Conservation (phyloP, 805 yeast species). For the Wickerhamomyces canadensis region DNA sequence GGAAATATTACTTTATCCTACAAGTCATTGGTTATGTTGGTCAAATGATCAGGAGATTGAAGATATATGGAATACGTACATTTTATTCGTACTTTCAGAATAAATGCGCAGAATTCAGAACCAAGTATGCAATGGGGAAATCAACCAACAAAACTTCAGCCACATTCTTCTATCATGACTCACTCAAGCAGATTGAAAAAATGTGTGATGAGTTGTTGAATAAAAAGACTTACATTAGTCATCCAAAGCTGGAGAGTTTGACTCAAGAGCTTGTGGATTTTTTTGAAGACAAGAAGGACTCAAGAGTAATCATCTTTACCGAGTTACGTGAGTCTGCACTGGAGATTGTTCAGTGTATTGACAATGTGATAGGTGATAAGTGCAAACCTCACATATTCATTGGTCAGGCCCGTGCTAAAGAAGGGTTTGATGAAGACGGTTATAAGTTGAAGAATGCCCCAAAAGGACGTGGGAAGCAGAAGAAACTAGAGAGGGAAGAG, state of each 20-base stretch:
- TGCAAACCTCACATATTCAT: slow-evolving; percentile 80
- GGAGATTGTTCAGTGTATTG: slow-evolving; percentile 69
- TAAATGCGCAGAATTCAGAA: slow-evolving; percentile 50
- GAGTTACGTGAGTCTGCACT: slow-evolving; percentile 87
- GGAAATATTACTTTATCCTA: slow-evolving; percentile 61
- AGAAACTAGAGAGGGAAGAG: slow-evolving; percentile 27
- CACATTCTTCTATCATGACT: slow-evolving; percentile 49
- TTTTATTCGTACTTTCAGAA: slow-evolving; percentile 64
- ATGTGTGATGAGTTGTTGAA: slow-evolving; percentile 39
- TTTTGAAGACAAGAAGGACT: slow-evolving; percentile 41
- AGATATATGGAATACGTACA: slow-evolving; percentile 76
- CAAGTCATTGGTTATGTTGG: slow-evolving; percentile 68
- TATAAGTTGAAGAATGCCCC: slow-evolving; percentile 39
- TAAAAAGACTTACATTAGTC: slow-evolving; percentile 43
- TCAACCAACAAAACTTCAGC: slow-evolving; percentile 60
- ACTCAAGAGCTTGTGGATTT: slow-evolving; percentile 54
- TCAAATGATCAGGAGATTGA: slow-evolving; percentile 59
- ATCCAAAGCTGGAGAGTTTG: slow-evolving; percentile 65
- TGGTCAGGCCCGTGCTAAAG: slow-evolving; percentile 82
- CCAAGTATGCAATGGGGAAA: slow-evolving; percentile 54
- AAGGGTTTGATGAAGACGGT: slow-evolving; percentile 55
- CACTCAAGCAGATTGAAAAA: slow-evolving; percentile 38
- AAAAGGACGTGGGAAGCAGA: slow-evolving; percentile 37
- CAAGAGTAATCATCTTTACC: slow-evolving; percentile 82
- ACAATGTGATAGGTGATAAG: slow-evolving; percentile 29